These are phyloP conservation scores for Pseudocercospora crystallina DNA, from an alignment of 2,329 filamentous ascomycete species.

Conservation along the genomic window DNA sequence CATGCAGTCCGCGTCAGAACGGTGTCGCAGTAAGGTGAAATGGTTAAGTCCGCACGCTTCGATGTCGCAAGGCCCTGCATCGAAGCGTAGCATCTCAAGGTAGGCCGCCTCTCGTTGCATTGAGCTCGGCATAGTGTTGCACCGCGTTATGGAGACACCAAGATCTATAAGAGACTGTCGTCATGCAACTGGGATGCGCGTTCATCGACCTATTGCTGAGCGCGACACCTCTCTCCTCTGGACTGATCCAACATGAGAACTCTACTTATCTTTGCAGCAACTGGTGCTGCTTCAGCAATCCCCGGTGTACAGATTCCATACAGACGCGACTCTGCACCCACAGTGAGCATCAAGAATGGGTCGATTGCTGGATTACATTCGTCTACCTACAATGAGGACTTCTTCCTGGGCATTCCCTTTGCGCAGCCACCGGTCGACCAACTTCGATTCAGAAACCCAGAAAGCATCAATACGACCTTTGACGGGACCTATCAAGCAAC, in stretches of 20 bases:
- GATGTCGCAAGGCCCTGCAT: too few species aligned
- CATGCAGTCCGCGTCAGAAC: too few species aligned
- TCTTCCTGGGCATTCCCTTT: slow-evolving; percentile 46
- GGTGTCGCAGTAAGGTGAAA: too few species aligned
- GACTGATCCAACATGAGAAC: slow-evolving; percentile 11
- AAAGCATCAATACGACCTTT: slow-evolving; percentile 39
- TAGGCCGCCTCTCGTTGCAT: not conserved
- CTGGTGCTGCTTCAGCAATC: slow-evolving; percentile 12
- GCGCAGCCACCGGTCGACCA: slow-evolving; percentile 37
- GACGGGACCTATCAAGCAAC: slow-evolving; percentile 41
- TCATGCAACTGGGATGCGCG: too few species aligned
- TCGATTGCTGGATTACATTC: slow-evolving; percentile 42
- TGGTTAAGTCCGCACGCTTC: too few species aligned
- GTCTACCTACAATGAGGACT: slow-evolving; percentile 45
- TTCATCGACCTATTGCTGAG: too few species aligned
- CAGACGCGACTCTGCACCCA: slow-evolving; percentile 26
- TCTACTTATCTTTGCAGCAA: slow-evolving; percentile 7
- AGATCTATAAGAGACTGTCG: slow-evolving; percentile 9
- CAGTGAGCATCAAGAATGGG: slow-evolving; percentile 45
- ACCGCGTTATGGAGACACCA: slow-evolving; percentile 1
- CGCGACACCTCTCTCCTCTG: not conserved
- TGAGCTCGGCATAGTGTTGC: slow-evolving; percentile 6
- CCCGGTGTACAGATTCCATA: slow-evolving; percentile 2
- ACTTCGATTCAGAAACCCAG: slow-evolving; percentile 35
- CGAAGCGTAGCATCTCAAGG: too few species aligned